Evolutionary conservation across 2,329 filamentous ascomycete species (phyloP).

Genomic region (Fusarium verticillioides): DNA sequence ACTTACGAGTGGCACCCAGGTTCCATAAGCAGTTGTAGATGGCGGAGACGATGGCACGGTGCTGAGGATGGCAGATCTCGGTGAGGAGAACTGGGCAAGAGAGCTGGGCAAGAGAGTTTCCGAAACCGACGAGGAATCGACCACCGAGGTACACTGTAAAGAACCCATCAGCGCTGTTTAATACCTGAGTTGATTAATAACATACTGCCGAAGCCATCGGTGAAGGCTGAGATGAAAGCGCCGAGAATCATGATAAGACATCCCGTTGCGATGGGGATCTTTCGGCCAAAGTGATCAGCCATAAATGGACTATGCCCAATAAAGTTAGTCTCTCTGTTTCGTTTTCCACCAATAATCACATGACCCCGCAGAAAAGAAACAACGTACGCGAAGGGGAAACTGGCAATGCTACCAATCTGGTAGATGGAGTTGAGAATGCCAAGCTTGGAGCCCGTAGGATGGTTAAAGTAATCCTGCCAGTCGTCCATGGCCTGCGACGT

Average conservation of each 20-base stretch:
- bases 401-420: slow-evolving; percentile 54
- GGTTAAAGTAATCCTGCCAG: slow-evolving; percentile 62
- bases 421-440: slow-evolving; percentile 64
- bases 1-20: slow-evolving; percentile 58
- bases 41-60: slow-evolving; percentile 72
- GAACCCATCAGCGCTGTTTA: not conserved
- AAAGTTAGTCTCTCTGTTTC: not conserved
- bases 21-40: slow-evolving; percentile 78
- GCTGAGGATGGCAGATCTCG: slow-evolving; percentile 75
- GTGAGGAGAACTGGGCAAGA: slow-evolving; percentile 71
- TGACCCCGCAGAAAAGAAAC: not conserved
- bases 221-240: slow-evolving; percentile 55
- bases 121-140: slow-evolving; percentile 65
- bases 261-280: slow-evolving; percentile 55
- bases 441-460: slow-evolving; percentile 52
- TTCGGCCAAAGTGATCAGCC: slow-evolving; percentile 57
- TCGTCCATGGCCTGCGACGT: slow-evolving; percentile 66
- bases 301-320: slow-evolving; percentile 43
- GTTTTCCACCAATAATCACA: not conserved
- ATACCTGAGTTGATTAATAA: too few relatives aligned
- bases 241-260: slow-evolving; percentile 60
- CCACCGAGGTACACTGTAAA: slow-evolving; percentile 53
- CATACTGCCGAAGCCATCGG: slow-evolving; percentile 55
- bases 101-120: slow-evolving; percentile 72
- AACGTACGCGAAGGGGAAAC: slow-evolving; percentile 22